Evolutionary conservation across 352 stramenopile genomes (phyloP).

Genomic region (Phytophthora fragariae): DNA sequence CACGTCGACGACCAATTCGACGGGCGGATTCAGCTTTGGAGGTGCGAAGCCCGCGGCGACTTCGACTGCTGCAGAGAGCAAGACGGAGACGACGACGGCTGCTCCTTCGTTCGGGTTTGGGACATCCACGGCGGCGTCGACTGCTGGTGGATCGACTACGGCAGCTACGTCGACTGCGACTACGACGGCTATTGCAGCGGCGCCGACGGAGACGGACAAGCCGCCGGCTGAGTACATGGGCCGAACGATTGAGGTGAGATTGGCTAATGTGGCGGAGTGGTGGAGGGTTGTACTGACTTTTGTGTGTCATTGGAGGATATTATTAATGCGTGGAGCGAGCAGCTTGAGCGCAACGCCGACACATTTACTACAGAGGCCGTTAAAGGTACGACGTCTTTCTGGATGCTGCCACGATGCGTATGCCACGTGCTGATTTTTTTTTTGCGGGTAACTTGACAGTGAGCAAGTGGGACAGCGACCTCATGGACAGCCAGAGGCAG

Average conservation of each 20-base stretch:
- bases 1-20: slow-evolving; percentile 24
- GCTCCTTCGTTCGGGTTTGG: slow-evolving; percentile 39
- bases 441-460: slow-evolving; percentile 44
- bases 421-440: not conserved
- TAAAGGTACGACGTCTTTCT: slow-evolving; percentile 57
- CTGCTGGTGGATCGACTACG: slow-evolving; percentile 29
- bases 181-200: slow-evolving; percentile 35
- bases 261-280: not conserved
- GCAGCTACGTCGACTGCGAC: slow-evolving; percentile 26
- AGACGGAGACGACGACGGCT: slow-evolving; percentile 33
- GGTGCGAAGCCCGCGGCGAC: slow-evolving; percentile 29
- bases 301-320: slow-evolving; percentile 62
- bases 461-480: slow-evolving; percentile 84
- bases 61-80: slow-evolving; percentile 33
- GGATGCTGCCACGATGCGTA: no score
- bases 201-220: slow-evolving; percentile 60
- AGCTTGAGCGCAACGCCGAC: slow-evolving; percentile 84
- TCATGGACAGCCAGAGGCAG: slow-evolving; percentile 89
- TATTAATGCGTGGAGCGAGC: slow-evolving; percentile 92
- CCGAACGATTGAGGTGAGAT: slow-evolving; percentile 78
- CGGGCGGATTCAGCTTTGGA: slow-evolving; percentile 55
- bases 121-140: slow-evolving; percentile 33
- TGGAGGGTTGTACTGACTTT: not conserved
- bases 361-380: slow-evolving; percentile 90
- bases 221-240: slow-evolving; percentile 87